phyloP scores from a whole-genome alignment of 768 basidiomycete species.

The Leccinum sublutescens region DNA sequence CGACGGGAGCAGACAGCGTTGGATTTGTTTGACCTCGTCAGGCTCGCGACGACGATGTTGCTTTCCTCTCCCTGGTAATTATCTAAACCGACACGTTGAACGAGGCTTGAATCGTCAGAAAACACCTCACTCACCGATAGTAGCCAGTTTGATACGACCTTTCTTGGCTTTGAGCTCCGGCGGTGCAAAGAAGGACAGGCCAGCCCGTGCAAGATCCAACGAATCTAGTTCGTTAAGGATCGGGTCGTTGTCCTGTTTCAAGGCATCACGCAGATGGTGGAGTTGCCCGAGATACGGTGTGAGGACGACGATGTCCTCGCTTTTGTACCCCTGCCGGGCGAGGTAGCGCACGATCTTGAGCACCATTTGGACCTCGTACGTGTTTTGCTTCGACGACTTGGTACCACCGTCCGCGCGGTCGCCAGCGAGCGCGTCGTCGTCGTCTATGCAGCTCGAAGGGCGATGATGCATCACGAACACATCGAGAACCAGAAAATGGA shows the following conservation, averaged over 20 bases:
- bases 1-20: constrained; percentile 26
- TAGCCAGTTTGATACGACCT: constrained; percentile 53
- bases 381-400: constrained; percentile 59
- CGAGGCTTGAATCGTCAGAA: background rate
- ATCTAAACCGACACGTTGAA: constrained; percentile 38
- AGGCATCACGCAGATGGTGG: constrained; percentile 41
- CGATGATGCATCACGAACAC: background rate
- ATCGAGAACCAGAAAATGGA: background rate
- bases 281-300: constrained; percentile 72
- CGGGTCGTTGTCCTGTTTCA: constrained; percentile 50
- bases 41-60: constrained; percentile 58
- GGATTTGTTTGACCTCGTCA: constrained; percentile 57
- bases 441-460: background rate
- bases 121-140: constrained; percentile 49
- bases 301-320: constrained; percentile 59
- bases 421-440: constrained; percentile 36
- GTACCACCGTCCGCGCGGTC: constrained; percentile 47
- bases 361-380: constrained; percentile 59
- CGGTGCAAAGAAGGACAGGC: constrained; percentile 37
- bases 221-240: constrained; percentile 63
- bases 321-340: constrained; percentile 64
- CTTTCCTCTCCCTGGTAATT: constrained; percentile 79
- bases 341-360: constrained; percentile 65
- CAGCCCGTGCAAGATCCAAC: constrained; percentile 55
- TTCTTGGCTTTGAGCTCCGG: constrained; percentile 38